These are phyloP conservation scores for Silene vulgaris DNA, from an alignment of 179 eudicot species.

Conservation along the genomic window DNA sequence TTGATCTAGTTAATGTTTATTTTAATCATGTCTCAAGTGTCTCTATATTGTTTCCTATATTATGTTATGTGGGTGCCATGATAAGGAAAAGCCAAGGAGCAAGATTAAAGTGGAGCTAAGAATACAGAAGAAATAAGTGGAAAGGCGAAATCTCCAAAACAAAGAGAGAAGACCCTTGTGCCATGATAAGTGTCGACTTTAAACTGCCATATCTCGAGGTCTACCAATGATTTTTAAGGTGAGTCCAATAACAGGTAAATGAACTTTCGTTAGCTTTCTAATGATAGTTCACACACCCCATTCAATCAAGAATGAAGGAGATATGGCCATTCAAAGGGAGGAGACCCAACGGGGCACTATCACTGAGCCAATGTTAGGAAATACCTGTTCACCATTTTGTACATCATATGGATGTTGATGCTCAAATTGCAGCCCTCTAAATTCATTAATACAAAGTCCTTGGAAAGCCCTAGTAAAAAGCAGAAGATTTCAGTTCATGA, in stretches of 20 bases:
- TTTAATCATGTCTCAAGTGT: not conserved
- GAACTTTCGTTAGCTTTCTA: not conserved
- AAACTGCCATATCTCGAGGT: not conserved
- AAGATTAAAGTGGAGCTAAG: not conserved
- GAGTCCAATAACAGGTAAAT: not conserved
- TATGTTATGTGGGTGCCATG: not conserved
- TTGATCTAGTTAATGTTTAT: not conserved
- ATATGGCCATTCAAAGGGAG: not conserved
- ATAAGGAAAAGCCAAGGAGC: not conserved
- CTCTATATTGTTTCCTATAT: not conserved
- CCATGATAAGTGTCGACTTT: not conserved
- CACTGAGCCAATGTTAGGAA: conserved; percentile 12
- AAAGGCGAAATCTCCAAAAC: not conserved
- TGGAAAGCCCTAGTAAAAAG: conserved; percentile 75
- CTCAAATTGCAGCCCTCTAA: conserved; percentile 77
- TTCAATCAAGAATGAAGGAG: not conserved
- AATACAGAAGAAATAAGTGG: too few relatives aligned
- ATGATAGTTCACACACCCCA: not conserved
- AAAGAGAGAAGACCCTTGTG: not conserved
- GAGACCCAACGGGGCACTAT: not conserved
- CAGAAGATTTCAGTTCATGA: conserved; percentile 1
- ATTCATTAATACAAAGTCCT: conserved; percentile 96
- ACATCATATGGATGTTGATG: conserved; percentile 70
- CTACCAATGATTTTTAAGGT: not conserved
- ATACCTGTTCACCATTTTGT: conserved; percentile 92